Conservation (phyloP, 805 yeast species). For the Wickerhamomyces strasburgensis region DNA sequence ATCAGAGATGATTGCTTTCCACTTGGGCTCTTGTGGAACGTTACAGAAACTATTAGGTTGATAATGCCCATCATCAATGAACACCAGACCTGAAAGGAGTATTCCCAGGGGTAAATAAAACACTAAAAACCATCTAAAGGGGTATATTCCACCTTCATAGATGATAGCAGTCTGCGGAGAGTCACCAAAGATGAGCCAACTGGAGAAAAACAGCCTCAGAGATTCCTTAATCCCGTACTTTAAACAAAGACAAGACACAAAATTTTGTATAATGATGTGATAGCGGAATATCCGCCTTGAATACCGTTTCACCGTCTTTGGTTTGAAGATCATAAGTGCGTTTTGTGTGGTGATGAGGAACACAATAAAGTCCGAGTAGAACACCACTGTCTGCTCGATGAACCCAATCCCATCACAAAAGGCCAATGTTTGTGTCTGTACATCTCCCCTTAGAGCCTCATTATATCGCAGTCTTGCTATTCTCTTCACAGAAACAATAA, state of each 20-base stretch:
- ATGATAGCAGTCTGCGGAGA: neutral
- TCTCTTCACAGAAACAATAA: conserved; percentile 5
- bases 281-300: conserved; percentile 8
- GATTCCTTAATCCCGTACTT: neutral
- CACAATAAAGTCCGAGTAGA: conserved; percentile 18
- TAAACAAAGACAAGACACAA: neutral
- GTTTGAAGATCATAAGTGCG: conserved; percentile 17
- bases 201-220: neutral
- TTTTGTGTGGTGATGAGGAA: conserved; percentile 19
- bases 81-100: conserved; percentile 10
- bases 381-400: conserved; percentile 8
- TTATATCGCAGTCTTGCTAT: conserved; percentile 1
- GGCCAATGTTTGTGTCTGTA: neutral
- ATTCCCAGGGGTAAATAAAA: neutral
- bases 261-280: conserved; percentile 3
- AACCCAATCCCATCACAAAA: conserved; percentile 22
- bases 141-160: conserved; percentile 23
- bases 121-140: conserved; percentile 3
- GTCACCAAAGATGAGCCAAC: neutral
- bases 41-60: conserved; percentile 14
- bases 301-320: conserved; percentile 9
- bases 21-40: conserved; percentile 12
- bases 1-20: conserved; percentile 19
- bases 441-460: too few relatives aligned
- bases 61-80: conserved; percentile 11